A percentile compares a stretch with the other conserved stretches of the same genome.
phyloP scores from a whole-genome alignment of 192 early-diverging fungal species.

The Nowakowskiella sp. region DNA sequence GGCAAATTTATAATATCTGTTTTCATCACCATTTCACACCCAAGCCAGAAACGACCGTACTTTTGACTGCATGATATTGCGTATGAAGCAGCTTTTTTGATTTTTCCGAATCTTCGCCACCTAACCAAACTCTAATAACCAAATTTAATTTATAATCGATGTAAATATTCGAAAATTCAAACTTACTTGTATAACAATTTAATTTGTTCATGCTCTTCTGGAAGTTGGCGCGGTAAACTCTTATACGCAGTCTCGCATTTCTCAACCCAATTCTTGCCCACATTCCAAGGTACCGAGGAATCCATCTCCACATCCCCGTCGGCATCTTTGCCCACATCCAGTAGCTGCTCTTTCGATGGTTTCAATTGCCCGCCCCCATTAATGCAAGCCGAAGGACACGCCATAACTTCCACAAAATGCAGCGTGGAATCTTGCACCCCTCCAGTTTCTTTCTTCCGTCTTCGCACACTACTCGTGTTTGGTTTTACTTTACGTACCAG shows the following conservation, averaged over 20 bases:
- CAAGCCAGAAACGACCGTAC: slow-evolving; percentile 62
- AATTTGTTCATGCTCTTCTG: slow-evolving; percentile 60
- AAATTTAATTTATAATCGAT: neutral
- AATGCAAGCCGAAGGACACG: slow-evolving; percentile 93
- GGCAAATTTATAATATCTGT: neutral
- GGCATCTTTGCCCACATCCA: neutral
- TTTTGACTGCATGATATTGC: slow-evolving; percentile 75
- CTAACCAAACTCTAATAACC: slow-evolving; percentile 66
- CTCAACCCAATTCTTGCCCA: slow-evolving; percentile 58
- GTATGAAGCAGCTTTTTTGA: slow-evolving; percentile 64
- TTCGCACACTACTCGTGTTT: slow-evolving; percentile 3
- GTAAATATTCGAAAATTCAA: slow-evolving; percentile 2
- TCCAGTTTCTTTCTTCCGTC: neutral
- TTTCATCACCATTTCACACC: slow-evolving; percentile 70
- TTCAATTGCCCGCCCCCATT: slow-evolving; percentile 96
- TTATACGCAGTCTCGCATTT: slow-evolving; percentile 62
- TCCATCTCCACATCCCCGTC: neutral
- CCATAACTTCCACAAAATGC: slow-evolving; percentile 95
- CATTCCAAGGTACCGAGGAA: neutral
- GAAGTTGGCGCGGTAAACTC: slow-evolving; percentile 38
- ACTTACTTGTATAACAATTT: slow-evolving; percentile 53
- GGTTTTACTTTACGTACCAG: slow-evolving; percentile 90
- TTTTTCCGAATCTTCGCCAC: slow-evolving; percentile 54
- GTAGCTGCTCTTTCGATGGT: slow-evolving; percentile 19
- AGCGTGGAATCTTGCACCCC: neutral